Percentiles rank a stretch among this genome's conserved stretches.
Evolutionary conservation across 345 rosid species (phyloP).

Genomic region (Euphorbia pulcherrima): DNA sequence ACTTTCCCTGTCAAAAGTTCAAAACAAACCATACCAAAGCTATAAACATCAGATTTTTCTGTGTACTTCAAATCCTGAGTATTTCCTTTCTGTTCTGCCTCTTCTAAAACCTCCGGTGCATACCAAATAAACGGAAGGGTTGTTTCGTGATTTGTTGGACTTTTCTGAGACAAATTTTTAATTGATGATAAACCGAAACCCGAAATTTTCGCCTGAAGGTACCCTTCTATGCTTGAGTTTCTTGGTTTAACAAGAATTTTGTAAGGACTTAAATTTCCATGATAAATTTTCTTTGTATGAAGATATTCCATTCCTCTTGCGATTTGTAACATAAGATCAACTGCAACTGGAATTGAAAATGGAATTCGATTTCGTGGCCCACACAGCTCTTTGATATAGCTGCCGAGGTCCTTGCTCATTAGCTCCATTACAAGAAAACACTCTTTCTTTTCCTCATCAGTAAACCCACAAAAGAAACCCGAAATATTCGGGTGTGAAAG

Average conservation of each 20-base stretch:
- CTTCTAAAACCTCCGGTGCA: conserved; percentile 32
- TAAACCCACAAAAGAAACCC: conserved; percentile 20
- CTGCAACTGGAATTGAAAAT: conserved; percentile 23
- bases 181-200: conserved; percentile 29
- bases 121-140: conserved; percentile 24
- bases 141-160: conserved; percentile 10
- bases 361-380: conserved; percentile 25
- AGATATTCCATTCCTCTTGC: conserved; percentile 33
- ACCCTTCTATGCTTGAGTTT: conserved; percentile 13
- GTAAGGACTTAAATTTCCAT: conserved; percentile 23
- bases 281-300: conserved; percentile 21
- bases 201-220: conserved; percentile 26
- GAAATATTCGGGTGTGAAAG: conserved; percentile 23
- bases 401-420: conserved; percentile 21
- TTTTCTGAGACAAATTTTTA: conserved; percentile 7
- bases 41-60: conserved; percentile 31
- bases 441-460: conserved; percentile 31
- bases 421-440: conserved; percentile 28
- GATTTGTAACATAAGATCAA: conserved; percentile 35
- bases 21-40: conserved; percentile 34
- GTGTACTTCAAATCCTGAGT: conserved; percentile 1
- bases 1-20: conserved; percentile 32
- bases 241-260: conserved; percentile 25
- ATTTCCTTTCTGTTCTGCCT: conserved; percentile 24
- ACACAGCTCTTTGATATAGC: conserved; percentile 29